phyloP scores from a whole-genome alignment of 2,329 filamentous ascomycete genomes.

The Sarocladium oryzae region DNA sequence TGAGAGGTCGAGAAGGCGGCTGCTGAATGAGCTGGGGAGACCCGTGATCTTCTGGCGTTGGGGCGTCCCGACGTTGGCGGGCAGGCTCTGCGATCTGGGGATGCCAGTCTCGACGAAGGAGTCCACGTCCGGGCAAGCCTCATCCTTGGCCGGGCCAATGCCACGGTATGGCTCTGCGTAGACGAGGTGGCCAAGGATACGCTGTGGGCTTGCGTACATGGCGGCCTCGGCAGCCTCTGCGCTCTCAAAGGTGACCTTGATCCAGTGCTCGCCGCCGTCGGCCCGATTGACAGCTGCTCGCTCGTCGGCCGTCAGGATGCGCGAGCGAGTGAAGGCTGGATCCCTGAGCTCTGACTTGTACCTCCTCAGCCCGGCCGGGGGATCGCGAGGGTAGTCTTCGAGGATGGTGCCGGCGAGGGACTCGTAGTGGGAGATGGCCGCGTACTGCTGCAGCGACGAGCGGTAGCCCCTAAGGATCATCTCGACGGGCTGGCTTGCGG shows the following conservation, averaged over 20 bases:
- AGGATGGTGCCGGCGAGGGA: conserved; percentile 78
- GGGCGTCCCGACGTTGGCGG: conserved; percentile 21
- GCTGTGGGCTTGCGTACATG: conserved; percentile 63
- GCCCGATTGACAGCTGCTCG: conserved; percentile 74
- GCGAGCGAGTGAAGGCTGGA: conserved; percentile 60
- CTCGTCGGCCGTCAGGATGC: conserved; percentile 63
- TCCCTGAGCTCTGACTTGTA: conserved; percentile 72
- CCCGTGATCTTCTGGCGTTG: conserved; percentile 21
- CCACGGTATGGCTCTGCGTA: conserved; percentile 65
- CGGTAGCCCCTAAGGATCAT: conserved; percentile 79
- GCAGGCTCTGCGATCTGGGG: conserved; percentile 29
- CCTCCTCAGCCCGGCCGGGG: conserved; percentile 62
- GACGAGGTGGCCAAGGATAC: conserved; percentile 63
- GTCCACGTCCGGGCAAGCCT: conserved; percentile 50
- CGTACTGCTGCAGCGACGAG: conserved; percentile 63
- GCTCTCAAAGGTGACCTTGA: conserved; percentile 77
- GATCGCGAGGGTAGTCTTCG: conserved; percentile 85
- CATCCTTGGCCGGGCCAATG: conserved; percentile 56
- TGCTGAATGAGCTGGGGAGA: conserved; percentile 29
- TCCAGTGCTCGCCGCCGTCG: conserved; percentile 84
- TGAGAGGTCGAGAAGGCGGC: conserved; percentile 32
- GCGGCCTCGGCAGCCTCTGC: conserved; percentile 64
- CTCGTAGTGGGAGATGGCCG: conserved; percentile 84
- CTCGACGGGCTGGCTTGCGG: conserved; percentile 49
- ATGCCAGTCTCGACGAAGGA: conserved; percentile 25